Conservation (phyloP, 768 basidiomycete species). For the Russula griseocarnosa region DNA sequence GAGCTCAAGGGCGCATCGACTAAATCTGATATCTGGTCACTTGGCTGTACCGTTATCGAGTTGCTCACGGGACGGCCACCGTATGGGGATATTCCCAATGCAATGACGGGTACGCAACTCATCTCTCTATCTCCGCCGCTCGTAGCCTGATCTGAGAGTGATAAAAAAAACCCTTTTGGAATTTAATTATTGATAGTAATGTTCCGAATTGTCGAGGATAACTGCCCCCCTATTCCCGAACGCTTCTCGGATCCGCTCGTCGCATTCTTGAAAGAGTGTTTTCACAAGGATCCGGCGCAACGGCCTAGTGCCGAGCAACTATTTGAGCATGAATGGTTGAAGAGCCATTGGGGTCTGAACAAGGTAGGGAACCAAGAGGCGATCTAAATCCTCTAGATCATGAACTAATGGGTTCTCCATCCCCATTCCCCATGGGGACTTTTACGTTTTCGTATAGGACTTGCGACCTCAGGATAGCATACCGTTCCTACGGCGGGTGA, state of each 20-base stretch:
- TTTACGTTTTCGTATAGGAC: slow-evolving; percentile 43
- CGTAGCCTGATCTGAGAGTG: not conserved
- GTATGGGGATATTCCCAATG: slow-evolving; percentile 83
- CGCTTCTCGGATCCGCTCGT: slow-evolving; percentile 68
- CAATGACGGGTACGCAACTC: slow-evolving; percentile 68
- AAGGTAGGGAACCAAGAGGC: slow-evolving; percentile 49
- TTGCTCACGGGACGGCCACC: slow-evolving; percentile 89
- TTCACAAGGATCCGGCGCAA: slow-evolving; percentile 77
- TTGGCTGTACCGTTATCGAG: slow-evolving; percentile 93
- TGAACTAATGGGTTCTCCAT: not conserved
- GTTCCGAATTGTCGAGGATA: slow-evolving; percentile 96
- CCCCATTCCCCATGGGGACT: not conserved
- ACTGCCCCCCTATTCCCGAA: slow-evolving; percentile 80
- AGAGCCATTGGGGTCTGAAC: slow-evolving; percentile 70
- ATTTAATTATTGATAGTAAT: slow-evolving; percentile 54
- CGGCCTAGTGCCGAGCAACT: slow-evolving; percentile 84
- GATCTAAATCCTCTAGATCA: not conserved
- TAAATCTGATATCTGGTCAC: slow-evolving; percentile 93
- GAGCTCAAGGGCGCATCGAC: slow-evolving; percentile 90
- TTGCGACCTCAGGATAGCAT: slow-evolving; percentile 91
- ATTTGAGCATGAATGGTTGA: slow-evolving; percentile 90
- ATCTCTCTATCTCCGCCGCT: not conserved
- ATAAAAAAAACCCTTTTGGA: not conserved
- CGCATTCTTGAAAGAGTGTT: slow-evolving; percentile 84
- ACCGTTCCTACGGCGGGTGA: slow-evolving; percentile 90